These are phyloP conservation scores for Bolboschoenoplectus hybrid DNA, from an alignment of 202 grass and related monocot genomes.

Conservation along the genomic window DNA sequence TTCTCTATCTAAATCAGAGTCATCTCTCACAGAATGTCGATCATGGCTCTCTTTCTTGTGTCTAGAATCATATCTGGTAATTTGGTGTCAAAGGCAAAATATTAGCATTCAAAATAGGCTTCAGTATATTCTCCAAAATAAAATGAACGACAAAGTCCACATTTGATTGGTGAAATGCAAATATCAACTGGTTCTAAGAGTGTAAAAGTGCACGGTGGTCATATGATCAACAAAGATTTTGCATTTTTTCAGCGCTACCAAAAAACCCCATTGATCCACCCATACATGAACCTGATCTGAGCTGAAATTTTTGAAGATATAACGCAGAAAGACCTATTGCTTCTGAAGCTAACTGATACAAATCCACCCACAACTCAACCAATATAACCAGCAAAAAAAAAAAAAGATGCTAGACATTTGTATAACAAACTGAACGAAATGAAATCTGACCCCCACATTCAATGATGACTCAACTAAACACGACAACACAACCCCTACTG, in stretches of 20 bases:
- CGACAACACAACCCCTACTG: neutral
- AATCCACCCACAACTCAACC: neutral
- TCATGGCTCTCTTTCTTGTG: conserved; percentile 38
- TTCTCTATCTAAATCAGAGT: conserved; percentile 46
- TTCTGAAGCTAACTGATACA: neutral
- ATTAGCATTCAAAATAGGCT: conserved; percentile 1
- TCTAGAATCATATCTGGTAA: conserved; percentile 48
- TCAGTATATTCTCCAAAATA: conserved; percentile 6
- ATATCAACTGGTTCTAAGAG: neutral
- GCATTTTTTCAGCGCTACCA: neutral
- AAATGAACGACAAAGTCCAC: neutral
- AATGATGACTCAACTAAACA: neutral
- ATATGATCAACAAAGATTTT: neutral
- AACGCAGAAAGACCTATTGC: neutral
- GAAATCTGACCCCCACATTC: neutral
- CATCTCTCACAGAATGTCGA: conserved; percentile 37
- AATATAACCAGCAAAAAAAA: neutral
- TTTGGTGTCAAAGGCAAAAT: neutral
- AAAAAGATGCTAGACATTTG: neutral
- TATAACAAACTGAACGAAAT: neutral
- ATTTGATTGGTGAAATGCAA: conserved; percentile 32
- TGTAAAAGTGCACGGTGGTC: conserved; percentile 13
- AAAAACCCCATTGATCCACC: neutral
- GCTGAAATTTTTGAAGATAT: neutral
- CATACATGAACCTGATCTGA: conserved; percentile 4